These are phyloP conservation scores for Combretum micranthum DNA, from an alignment of 345 rosid species.

Conservation along the genomic window DNA sequence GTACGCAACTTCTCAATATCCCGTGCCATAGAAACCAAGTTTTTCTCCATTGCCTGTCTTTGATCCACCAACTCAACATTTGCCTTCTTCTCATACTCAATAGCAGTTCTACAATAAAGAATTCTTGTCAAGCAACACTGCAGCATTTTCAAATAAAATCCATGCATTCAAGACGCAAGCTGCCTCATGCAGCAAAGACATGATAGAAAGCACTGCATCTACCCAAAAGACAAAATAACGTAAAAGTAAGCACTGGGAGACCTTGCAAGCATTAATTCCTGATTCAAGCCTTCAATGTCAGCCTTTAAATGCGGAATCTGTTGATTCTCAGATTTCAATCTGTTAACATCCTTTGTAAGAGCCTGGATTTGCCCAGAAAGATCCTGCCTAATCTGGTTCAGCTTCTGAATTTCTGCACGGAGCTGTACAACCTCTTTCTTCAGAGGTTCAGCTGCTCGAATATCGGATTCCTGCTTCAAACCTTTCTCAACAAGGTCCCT, in stretches of 20 bases:
- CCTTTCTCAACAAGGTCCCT: slow-evolving; percentile 81
- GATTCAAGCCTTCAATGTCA: slow-evolving; percentile 65
- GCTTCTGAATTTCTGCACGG: slow-evolving; percentile 66
- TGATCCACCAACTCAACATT: slow-evolving; percentile 89
- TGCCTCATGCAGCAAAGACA: not conserved
- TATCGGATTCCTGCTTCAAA: slow-evolving; percentile 77
- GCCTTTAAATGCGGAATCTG: slow-evolving; percentile 59
- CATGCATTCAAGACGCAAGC: slow-evolving; percentile 4
- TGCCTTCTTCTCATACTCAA: slow-evolving; percentile 90
- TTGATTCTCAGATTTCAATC: slow-evolving; percentile 67
- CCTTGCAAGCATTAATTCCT: slow-evolving; percentile 93
- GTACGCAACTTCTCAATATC: slow-evolving; percentile 95
- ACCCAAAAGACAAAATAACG: not conserved
- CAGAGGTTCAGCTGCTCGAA: slow-evolving; percentile 71
- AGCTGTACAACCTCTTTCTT: slow-evolving; percentile 67
- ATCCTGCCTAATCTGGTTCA: slow-evolving; percentile 60
- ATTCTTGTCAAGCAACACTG: not conserved
- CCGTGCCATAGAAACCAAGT: slow-evolving; percentile 92
- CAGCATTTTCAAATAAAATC: not conserved
- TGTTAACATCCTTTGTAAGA: slow-evolving; percentile 58
- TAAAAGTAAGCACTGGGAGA: slow-evolving; percentile 6
- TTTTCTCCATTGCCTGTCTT: slow-evolving; percentile 91
- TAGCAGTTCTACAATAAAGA: slow-evolving; percentile 46
- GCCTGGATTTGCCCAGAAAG: slow-evolving; percentile 63
- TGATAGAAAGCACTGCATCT: not conserved